Base-by-base conservation (phyloP, 108 stramenopile species). In the Cyclotella choctawhatcheeana region DNA sequence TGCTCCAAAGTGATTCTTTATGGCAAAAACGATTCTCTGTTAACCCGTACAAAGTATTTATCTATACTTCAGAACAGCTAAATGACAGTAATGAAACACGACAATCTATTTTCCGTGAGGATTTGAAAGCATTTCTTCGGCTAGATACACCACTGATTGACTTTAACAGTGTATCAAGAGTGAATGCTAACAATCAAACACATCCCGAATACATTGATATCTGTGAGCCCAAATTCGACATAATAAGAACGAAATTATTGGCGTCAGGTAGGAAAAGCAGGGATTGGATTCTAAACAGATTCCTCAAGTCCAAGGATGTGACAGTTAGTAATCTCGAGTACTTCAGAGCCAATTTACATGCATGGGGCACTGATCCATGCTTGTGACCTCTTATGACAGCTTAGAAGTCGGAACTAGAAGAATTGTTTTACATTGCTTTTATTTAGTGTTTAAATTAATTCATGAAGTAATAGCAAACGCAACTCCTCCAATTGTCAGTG, bases 401-500 rank as follows among this genome's bases (percentile, higher is more conserved):
- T 17, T 51, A 21, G 5, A 51, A n/a, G 50, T 5, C 8, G 17
- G 17, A 35, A 35, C 29, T 17, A 51, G 12, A 40, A 40, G 37
- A 40, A 12, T 10, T 10, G 12, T 40, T 40, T 40, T 40, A 40
- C 37, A 40, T 40, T 6, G 37, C 12, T 40, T 40, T 12, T 10
- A 12, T 40, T 40, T 10, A 40, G 47, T 48, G 18, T n/a, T 17
- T n/a, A 48, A 48, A 48, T 8, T n/a, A 8, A 5, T 35, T 47
- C 44, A 56, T 26, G 30, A 27, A 8, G 77, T 82, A 22, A 45
- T 37, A 33, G 77, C 76, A 47, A 79, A 78, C 31, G 73, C 81
- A 48, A 78, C 77, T 1, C 81, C 82, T 3, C 85, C 91, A 50
- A 95, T 86, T 21, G 86, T 73, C 48, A 93, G 54, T n/a, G 94